Base-by-base conservation (phyloP, 2,329 filamentous ascomycete species). In the Fusarium nematophilum region DNA sequence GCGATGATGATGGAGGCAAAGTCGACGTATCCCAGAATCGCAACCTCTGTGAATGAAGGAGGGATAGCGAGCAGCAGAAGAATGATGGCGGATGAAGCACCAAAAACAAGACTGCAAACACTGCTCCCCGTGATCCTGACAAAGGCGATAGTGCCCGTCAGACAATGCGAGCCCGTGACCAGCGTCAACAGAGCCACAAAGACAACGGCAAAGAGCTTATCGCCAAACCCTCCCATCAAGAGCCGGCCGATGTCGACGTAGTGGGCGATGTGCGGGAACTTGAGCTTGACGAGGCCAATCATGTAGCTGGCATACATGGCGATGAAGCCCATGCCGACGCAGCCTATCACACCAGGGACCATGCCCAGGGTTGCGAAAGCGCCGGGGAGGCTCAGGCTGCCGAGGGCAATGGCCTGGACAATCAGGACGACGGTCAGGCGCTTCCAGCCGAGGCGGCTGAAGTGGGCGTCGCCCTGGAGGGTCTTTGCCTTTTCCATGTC, bases 261-360 rank as follows among this genome's bases (percentile, higher is more conserved):
- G 30, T 47, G 44, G 17, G 33, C 31, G 7, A 47, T 36, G 10
- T 47, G 31, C 14, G 44, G 44, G 11, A 36, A 37, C 31, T 37
- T 36, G 30, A 47, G 25, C 44, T 47, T 47, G 33, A 36, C 34
- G 3, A 37, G 44, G 5, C 44, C 44, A 6, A 47, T 26, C 31
- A 47, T 36, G 30, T 47, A 47, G 17, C 44, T 38, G 6, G 44
- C 33, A 6, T 47, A 47, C 25, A 47, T 47, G 30, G 44, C 44
- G n/a, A 47, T 36, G 0, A 47, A 31, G 33, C 44, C 44, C 3
- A 47, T 26, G 11, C 31, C 23, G 6, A 47, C 17, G 3, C 40
- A 44, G 2, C 26, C 17, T n/a, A n/a, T n/a, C n/a, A n/a, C n/a
- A n/a, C n/a, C n/a, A n/a, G n/a, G n/a, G n/a, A n/a, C n/a, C n/a